Conservation (phyloP, 2,329 filamentous ascomycete species). For the Hortaea sp. region DNA sequence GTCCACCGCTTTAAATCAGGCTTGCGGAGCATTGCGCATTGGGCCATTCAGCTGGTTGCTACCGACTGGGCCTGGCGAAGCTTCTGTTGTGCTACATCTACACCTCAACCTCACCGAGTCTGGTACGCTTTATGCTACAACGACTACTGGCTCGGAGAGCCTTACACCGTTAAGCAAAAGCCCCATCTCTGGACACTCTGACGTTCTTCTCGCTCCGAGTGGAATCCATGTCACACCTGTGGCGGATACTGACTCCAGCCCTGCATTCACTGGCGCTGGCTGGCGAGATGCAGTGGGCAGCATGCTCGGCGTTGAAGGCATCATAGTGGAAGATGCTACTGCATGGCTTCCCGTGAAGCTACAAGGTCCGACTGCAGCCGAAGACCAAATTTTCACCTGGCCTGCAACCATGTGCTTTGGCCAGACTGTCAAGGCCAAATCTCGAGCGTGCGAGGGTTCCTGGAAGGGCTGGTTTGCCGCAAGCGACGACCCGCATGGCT, state of each 20-base stretch:
- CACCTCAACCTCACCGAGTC: constrained; percentile 3
- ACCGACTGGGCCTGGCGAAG: background rate
- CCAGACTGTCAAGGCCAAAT: background rate
- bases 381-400: background rate
- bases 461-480: constrained; percentile 18
- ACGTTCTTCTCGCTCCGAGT: constrained; percentile 2
- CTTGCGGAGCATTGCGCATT: constrained; percentile 1
- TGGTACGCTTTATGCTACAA: constrained; percentile 5
- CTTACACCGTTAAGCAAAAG: background rate
- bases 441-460: background rate
- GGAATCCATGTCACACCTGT: background rate
- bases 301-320: constrained; percentile 6
- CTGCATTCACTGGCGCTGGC: background rate
- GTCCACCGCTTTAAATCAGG: constrained; percentile 2
- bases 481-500: constrained; percentile 16
- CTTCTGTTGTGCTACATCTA: constrained; percentile 1
- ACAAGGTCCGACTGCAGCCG: too few species aligned
- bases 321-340: constrained; percentile 1
- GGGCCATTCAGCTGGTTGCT: constrained; percentile 8
- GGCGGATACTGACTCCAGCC: background rate
- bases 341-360: constrained; percentile 3
- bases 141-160: background rate
- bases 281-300: constrained; percentile 7
- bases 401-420: background rate
- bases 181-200: background rate